A percentile compares a stretch with the other conserved stretches of the same genome.
These are phyloP conservation scores for Dothidotthia symphoricarpi DNA, from an alignment of 2,329 filamentous ascomycete genomes.

Conservation along the genomic window DNA sequence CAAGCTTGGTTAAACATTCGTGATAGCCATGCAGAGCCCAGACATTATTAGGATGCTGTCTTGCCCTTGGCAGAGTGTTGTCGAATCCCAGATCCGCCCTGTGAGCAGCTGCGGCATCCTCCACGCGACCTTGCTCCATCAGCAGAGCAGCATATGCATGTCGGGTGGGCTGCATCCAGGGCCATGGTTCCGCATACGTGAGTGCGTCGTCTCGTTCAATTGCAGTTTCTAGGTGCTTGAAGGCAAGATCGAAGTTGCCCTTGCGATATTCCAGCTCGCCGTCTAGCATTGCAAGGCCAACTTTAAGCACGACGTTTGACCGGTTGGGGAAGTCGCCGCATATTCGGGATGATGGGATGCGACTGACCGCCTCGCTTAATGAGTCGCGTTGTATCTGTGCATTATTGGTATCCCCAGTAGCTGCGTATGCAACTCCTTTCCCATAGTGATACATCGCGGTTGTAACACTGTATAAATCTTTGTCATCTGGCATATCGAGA, in stretches of 20 bases:
- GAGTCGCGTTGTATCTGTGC: slow-evolving; percentile 53
- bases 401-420: slow-evolving; percentile 54
- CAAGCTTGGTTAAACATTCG: slow-evolving; percentile 63
- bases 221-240: slow-evolving; percentile 57
- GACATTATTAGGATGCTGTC: slow-evolving; percentile 69
- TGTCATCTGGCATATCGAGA: slow-evolving; percentile 58
- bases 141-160: slow-evolving; percentile 70
- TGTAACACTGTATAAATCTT: slow-evolving; percentile 64
- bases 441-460: slow-evolving; percentile 68
- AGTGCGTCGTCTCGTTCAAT: slow-evolving; percentile 62
- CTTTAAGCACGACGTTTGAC: slow-evolving; percentile 60
- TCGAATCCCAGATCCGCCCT: slow-evolving; percentile 45
- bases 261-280: slow-evolving; percentile 72
- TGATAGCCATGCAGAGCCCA: slow-evolving; percentile 73
- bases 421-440: slow-evolving; percentile 65
- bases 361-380: slow-evolving; percentile 53
- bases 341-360: slow-evolving; percentile 60
- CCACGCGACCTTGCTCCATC: slow-evolving; percentile 60
- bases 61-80: slow-evolving; percentile 59
- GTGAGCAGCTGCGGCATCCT: slow-evolving; percentile 42
- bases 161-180: slow-evolving; percentile 73
- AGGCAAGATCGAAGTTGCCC: slow-evolving; percentile 59
- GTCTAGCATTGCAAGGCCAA: slow-evolving; percentile 64
- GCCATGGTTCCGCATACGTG: slow-evolving; percentile 73
- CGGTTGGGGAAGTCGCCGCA: slow-evolving; percentile 65